These are phyloP conservation scores for Candida albicans DNA, from an alignment of 1,139 yeast genomes.

Conservation along the genomic window DNA sequence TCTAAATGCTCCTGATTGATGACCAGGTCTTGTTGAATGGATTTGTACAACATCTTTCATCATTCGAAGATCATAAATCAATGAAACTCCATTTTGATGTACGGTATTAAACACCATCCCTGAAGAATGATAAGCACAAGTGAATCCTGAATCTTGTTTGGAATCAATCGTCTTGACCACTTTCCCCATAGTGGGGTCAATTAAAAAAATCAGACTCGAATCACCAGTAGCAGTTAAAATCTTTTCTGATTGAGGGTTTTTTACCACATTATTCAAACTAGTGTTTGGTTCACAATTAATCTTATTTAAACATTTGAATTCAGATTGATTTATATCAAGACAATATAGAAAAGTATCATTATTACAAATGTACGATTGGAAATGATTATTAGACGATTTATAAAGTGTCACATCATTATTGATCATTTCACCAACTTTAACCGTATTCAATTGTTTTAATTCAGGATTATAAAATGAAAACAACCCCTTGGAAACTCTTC, in stretches of 20 bases:
- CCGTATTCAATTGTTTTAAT: conserved; percentile 47
- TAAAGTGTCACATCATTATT: conserved; percentile 76
- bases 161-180: conserved; percentile 45
- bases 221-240: conserved; percentile 45
- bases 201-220: conserved; percentile 36
- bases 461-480: conserved; percentile 57
- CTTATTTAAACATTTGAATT: conserved; percentile 31
- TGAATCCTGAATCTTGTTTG: conserved; percentile 72
- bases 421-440: conserved; percentile 73
- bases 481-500: conserved; percentile 50
- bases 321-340: conserved; percentile 56
- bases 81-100: conserved; percentile 78
- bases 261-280: conserved; percentile 41
- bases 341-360: conserved; percentile 74
- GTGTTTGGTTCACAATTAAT: conserved; percentile 41
- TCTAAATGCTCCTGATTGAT: conserved; percentile 60
- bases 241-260: conserved; percentile 29
- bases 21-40: conserved; percentile 60
- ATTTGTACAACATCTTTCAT: conserved; percentile 50
- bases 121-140: neutral
- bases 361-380: conserved; percentile 70
- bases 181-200: conserved; percentile 31
- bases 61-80: conserved; percentile 74
- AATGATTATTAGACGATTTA: conserved; percentile 37
- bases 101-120: conserved; percentile 68